Evolutionary conservation across 1,284 basidiomycete genomes (phyloP), one percentile per base, ranked within the genome.

Genomic region (Rhizoctonia solani): DNA sequence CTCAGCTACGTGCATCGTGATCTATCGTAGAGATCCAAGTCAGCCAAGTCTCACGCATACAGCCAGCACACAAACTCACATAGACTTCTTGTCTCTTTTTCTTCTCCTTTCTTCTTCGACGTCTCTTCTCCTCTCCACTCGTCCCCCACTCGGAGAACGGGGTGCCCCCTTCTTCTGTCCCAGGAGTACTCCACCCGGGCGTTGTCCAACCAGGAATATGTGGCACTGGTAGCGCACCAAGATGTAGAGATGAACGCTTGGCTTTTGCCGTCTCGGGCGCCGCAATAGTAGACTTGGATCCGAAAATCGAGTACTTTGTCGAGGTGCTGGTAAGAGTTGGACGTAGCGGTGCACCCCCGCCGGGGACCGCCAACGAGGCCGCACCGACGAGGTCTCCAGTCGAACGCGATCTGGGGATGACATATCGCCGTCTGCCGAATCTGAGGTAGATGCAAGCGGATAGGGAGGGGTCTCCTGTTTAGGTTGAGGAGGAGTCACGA

Each of bases 1-100:
- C 67, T 90, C 88, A 1, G 93, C 93, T 21, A 95, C 90, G 74
- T 95, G 93, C 72, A 89, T 89, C 41, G 93, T 94, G 71, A 95
- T 95, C 89, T 92, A 73, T 47, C 34, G 16, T 21, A 37, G 34
- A 56, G n/a, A n/a, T n/a, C n/a, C n/a, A 6, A 50, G 68, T 56
- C 53, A 32, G 1, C 37, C 59, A 59, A 3, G 39, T 1, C 14
- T 16, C 19, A 21, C 25, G 59, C 27, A 23, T 65, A 39, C 47
- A 56, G 42, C 34, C 32, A 65, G 47, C 54, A n/a, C 52, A 34
- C 59, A 61, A 8, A 81, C 87, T 71, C 73, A 90, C 89, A 75
- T 85, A 93, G 67, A 92, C 83, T 76, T 92, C 87, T 11, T 89
- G 87, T 76, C 88, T 88, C 78, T 85, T 89, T 73, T 89, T 81